Conservation (phyloP, 2,329 filamentous ascomycete species). For the Lachnellula hyalina region DNA sequence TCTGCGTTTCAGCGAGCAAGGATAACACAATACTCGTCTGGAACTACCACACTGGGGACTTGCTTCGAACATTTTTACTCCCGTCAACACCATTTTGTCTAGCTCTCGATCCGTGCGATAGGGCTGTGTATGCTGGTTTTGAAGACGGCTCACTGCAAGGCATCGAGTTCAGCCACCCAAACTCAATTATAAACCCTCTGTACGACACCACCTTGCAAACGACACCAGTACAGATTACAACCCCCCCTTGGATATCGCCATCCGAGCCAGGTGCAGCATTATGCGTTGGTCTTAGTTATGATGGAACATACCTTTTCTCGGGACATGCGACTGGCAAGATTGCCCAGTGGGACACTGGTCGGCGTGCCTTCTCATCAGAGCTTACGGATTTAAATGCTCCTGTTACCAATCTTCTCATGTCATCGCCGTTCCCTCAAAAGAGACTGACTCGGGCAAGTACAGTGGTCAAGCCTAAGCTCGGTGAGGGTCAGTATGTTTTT, state of each 20-base stretch:
- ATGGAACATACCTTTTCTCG: constrained; percentile 73
- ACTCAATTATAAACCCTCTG: constrained; percentile 36
- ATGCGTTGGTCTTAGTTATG: constrained; percentile 71
- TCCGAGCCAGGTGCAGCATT: constrained; percentile 49
- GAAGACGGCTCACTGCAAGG: constrained; percentile 76
- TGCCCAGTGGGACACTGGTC: constrained; percentile 68
- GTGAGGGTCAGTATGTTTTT: constrained; percentile 59
- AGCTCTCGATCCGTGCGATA: constrained; percentile 73
- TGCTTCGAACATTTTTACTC: constrained; percentile 77
- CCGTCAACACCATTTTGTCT: constrained; percentile 67
- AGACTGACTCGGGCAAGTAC: constrained; percentile 47
- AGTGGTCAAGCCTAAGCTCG: constrained; percentile 76
- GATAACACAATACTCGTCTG: constrained; percentile 90
- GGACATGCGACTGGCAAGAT: constrained; percentile 79
- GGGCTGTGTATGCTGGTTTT: constrained; percentile 75
- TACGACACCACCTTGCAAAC: constrained; percentile 45
- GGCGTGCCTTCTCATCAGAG: constrained; percentile 24
- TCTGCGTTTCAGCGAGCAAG: constrained; percentile 76
- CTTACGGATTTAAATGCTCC: constrained; percentile 60
- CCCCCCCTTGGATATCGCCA: constrained; percentile 42
- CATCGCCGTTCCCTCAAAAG: constrained; percentile 52
- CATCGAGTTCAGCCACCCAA: constrained; percentile 63
- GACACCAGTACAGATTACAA: constrained; percentile 51
- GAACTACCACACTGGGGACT: constrained; percentile 78
- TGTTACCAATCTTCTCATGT: constrained; percentile 75